Conservation (phyloP, 2,329 filamentous ascomycete species). For the Ceratocystis albifundus region DNA sequence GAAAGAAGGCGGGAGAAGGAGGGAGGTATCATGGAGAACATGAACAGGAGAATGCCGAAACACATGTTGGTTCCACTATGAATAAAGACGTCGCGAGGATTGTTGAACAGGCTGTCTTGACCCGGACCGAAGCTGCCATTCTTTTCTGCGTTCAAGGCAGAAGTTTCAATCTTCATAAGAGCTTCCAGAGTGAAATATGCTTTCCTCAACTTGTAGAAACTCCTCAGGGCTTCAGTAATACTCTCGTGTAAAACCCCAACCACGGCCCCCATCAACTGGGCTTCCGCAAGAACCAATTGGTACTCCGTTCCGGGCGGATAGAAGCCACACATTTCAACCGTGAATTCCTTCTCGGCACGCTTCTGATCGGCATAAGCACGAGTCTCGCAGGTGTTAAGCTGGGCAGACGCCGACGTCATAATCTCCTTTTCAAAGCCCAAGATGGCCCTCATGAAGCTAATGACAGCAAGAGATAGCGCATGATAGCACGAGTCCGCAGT, state of each 20-base stretch:
- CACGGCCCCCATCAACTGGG: slow-evolving; percentile 80
- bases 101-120: slow-evolving; percentile 27
- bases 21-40: slow-evolving; percentile 88
- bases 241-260: slow-evolving; percentile 86
- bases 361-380: slow-evolving; percentile 65
- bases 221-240: slow-evolving; percentile 77
- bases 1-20: slow-evolving; percentile 77
- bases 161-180: slow-evolving; percentile 64
- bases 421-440: slow-evolving; percentile 85
- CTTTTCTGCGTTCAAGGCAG: slow-evolving; percentile 28
- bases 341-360: slow-evolving; percentile 55
- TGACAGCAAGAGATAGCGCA: slow-evolving; percentile 66
- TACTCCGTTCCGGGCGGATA: slow-evolving; percentile 83
- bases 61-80: slow-evolving; percentile 83
- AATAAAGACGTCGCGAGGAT: slow-evolving; percentile 75
- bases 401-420: slow-evolving; percentile 68
- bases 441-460: slow-evolving; percentile 74
- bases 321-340: slow-evolving; percentile 35
- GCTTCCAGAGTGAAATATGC: slow-evolving; percentile 72
- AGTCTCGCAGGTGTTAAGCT: slow-evolving; percentile 63
- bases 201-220: slow-evolving; percentile 85
- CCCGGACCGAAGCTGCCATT: slow-evolving; percentile 1
- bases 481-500: slow-evolving; percentile 73
- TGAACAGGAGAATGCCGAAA: slow-evolving; percentile 71
- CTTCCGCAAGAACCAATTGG: slow-evolving; percentile 68